Evolutionary conservation across 192 early-diverging fungal species (phyloP).

Genomic region (Gryganskiella cystojenkinii): DNA sequence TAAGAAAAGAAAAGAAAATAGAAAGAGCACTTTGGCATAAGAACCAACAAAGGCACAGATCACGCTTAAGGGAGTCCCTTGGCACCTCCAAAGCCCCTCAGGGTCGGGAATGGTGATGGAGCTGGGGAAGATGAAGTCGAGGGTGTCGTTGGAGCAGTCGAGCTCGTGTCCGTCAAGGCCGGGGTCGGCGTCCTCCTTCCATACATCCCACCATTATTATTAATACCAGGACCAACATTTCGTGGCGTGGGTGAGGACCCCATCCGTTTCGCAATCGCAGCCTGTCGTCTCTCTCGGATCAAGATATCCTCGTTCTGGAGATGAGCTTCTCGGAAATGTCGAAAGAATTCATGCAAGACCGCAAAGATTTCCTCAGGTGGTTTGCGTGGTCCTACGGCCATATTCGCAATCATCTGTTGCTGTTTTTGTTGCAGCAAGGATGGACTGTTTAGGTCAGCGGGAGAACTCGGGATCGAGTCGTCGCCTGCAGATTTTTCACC

Average conservation of each 20-base stretch:
- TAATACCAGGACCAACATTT: background rate
- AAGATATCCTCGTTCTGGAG: conserved; percentile 39
- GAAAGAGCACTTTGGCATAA: too few relatives aligned
- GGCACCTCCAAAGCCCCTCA: too few relatives aligned
- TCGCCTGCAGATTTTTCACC: conserved; percentile 42
- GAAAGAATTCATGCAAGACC: conserved; percentile 38
- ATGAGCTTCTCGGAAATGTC: conserved; percentile 44
- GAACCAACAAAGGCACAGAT: background rate
- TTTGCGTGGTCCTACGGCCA: conserved; percentile 32
- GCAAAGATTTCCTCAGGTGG: conserved; percentile 50
- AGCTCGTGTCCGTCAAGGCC: background rate
- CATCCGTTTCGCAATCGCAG: conserved; percentile 7
- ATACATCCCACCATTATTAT: too few relatives aligned
- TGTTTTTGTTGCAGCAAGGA: conserved; percentile 10
- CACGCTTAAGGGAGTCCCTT: background rate
- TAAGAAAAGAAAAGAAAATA: too few relatives aligned
- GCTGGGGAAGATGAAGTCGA: background rate
- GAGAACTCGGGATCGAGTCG: too few relatives aligned
- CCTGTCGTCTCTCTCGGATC: conserved; percentile 34
- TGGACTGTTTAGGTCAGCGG: too few relatives aligned
- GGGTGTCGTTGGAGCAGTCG: background rate
- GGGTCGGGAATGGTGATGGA: background rate
- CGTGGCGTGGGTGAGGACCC: background rate
- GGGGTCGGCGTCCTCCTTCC: too few relatives aligned
- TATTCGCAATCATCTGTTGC: conserved; percentile 18